A percentile compares a stretch with the other conserved stretches of the same genome.
Conservation (phyloP, 2,329 filamentous ascomycete genomes). For the Hirsutella minnesotensis region DNA sequence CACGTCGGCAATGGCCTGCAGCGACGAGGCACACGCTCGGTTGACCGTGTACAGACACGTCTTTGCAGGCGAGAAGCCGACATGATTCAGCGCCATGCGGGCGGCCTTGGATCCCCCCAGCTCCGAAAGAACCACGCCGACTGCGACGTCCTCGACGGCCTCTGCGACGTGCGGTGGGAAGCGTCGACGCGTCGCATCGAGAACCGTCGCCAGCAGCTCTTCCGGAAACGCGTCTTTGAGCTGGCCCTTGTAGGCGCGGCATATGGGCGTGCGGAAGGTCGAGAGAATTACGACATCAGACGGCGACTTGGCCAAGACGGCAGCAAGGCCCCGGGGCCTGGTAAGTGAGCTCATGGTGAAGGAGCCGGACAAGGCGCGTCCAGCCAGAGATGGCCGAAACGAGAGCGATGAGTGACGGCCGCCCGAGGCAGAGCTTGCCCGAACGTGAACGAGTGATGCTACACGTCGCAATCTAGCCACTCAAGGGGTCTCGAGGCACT, state of each 20-base stretch:
- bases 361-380: too few relatives aligned
- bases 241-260: constrained; percentile 68
- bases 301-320: constrained; percentile 67
- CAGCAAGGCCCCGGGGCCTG: constrained; percentile 46
- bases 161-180: constrained; percentile 38
- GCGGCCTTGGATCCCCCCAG: constrained; percentile 84
- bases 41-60: constrained; percentile 81
- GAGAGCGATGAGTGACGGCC: too few relatives aligned
- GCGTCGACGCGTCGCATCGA: constrained; percentile 39
- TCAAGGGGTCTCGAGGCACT: too few relatives aligned
- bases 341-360: not conserved
- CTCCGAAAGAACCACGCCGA: constrained; percentile 84
- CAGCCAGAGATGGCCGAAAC: too few relatives aligned
- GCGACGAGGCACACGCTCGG: constrained; percentile 68
- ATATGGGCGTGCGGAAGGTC: constrained; percentile 79
- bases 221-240: constrained; percentile 86
- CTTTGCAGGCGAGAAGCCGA: constrained; percentile 53
- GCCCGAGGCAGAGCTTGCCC: too few relatives aligned
- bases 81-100: constrained; percentile 81
- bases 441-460: too few relatives aligned
- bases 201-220: constrained; percentile 62
- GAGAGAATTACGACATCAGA: constrained; percentile 82
- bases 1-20: constrained; percentile 65
- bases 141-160: constrained; percentile 64
- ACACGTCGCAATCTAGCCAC: too few relatives aligned